Base-by-base conservation (phyloP, 495 filamentous ascomycete species). In the Penicillium odoratum region DNA sequence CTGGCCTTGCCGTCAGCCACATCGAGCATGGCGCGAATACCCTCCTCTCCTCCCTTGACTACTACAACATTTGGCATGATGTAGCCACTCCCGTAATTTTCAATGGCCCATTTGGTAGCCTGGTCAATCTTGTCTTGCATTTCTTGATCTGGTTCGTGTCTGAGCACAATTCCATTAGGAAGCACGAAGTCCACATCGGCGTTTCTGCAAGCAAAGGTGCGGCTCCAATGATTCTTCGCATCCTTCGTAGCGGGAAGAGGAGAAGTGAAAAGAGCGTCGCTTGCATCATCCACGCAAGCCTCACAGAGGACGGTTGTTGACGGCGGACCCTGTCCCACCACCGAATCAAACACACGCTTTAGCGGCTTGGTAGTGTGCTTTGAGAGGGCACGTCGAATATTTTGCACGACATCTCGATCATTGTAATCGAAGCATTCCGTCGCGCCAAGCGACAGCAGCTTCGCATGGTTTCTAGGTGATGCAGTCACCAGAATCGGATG, bases 361-460 rank as follows among this genome's bases (percentile, higher is more conserved):
- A 40, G 15, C n/a, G 38, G 38, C 38, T 40, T 40, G 4, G 13
- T 5, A n/a, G 38, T 40, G 7, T 40, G n/a, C 15, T 16, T 40
- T n/a, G 13, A 5, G 0, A 40, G 13, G 7, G 38, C 38, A 3
- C 5, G 6, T 0, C 13, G 38, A 18, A 47, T 47, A 7, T 29
- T 13, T 6, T 25, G 3, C 21, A 47, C 45, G n/a, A 47, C 45
- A 25, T 4, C 8, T 6, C 10, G 2, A n/a, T 29, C 13, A 11
- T 47, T 47, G 49, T 78, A 68, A 53, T 77, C 70, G 51, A 77
- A 70, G 8, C 56, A 53, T 5, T 65, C 25, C 5, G 42, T 57
- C 0, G 73, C 74, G 16, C 75, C 75, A 6, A 55, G 7, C n/a
- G 48, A 18, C 5, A 16, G n/a, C 5, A 71, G 60, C 11, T 21